Evolutionary conservation across 768 basidiomycete genomes (phyloP).

Genomic region (Mrakia frigida): DNA sequence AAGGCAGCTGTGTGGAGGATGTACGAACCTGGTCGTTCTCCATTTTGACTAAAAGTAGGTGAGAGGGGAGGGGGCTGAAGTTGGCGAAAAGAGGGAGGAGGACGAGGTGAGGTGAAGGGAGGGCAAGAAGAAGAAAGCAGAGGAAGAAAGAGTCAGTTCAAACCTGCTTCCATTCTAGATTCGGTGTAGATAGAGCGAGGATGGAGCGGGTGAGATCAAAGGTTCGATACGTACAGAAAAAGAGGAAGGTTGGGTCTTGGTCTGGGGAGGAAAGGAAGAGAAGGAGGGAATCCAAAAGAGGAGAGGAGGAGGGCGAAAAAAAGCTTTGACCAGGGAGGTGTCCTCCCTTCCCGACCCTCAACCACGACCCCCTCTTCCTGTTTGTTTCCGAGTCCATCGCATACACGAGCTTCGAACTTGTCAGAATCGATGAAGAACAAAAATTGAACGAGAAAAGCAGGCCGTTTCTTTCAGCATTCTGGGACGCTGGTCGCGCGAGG

Average conservation of each 20-base stretch:
- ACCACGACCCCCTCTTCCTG: too few species aligned
- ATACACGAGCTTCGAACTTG: too few species aligned
- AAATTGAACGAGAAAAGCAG: too few species aligned
- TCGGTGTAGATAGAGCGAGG: neutral
- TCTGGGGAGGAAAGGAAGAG: neutral
- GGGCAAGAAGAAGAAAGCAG: neutral
- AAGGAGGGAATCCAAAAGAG: too few species aligned
- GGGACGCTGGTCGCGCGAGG: too few species aligned
- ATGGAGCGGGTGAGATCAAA: neutral
- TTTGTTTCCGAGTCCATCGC: too few species aligned
- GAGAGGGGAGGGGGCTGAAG: neutral
- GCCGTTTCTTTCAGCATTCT: too few species aligned
- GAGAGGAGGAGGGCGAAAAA: too few species aligned
- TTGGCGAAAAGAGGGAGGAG: neutral
- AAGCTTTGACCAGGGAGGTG: too few species aligned
- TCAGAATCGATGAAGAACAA: too few species aligned
- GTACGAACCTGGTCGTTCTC: constrained; percentile 31
- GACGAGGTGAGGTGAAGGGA: neutral
- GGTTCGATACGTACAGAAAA: neutral
- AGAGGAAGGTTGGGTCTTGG: neutral
- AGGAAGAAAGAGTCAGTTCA: neutral
- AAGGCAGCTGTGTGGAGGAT: neutral
- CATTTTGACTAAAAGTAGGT: constrained; percentile 23
- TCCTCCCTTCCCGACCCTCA: too few species aligned
- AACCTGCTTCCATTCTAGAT: neutral